Evolutionary conservation across 305 asterid genomes (phyloP), one percentile per base, ranked within the genome.

Genomic region (Fraxinus dipetala): DNA sequence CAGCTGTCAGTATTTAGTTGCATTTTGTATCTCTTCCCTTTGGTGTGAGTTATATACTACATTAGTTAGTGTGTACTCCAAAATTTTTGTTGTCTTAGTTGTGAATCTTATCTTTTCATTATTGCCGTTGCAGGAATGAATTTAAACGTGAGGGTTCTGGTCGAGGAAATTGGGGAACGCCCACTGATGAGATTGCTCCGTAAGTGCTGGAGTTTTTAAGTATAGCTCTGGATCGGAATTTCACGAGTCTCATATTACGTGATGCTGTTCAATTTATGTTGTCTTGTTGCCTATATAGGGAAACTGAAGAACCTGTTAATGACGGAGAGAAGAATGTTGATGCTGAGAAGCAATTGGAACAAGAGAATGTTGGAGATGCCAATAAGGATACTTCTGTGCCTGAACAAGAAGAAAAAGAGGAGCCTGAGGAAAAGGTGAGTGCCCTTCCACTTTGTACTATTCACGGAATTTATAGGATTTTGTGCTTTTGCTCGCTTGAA

Each of bases 141-240:
- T 1, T 87, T 54, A 93, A 91, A 76, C 96, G 96, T 56, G 96
- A 93, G 72, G 96, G 96, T n/a, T 48, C 93, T 83, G 96, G 97
- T 54, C 93, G 91, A 79, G 92, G 92, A 63, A 93, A 93, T 78
- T 93, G 96, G 96, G 97, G 93, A 78, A 82, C 91, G 2, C 83
- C 90, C 5, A 35, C 85, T 6, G 96, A 91, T 79, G 95, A 89
- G 79, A 80, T 89, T 81, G 84, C 74, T 32, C 87, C 83, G 96
- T 93, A 86, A 88, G 91, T 81, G 6, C 40, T 72, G 28, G 11
- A 30, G 6, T 34, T 34, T 83, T 30, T 7, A 35, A 13, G 14
- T 54, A 4, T 22, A 20, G 32, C 38, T 8, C 9, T 35, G 16
- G 22, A 38, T 54, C 11, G 20, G 8, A 43, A 56, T 70, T 77